phyloP scores from a whole-genome alignment of 768 basidiomycete genomes.

The Lanmaoa rubissima region DNA sequence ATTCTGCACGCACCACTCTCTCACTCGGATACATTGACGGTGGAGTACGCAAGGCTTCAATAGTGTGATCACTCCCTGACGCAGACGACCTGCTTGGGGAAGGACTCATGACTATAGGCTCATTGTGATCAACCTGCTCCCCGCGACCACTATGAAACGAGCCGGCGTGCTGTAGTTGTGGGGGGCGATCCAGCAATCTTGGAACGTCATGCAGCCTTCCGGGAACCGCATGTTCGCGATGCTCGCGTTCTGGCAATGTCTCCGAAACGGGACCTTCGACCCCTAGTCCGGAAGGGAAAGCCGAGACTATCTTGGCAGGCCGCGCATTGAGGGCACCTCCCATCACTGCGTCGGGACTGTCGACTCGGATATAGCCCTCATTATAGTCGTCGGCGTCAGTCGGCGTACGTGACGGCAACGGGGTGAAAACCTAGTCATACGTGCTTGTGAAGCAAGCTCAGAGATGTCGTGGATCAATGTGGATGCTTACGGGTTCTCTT shows the following conservation, averaged over 20 bases:
- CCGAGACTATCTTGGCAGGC: slow-evolving; percentile 23
- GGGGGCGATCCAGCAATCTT: slow-evolving; percentile 25
- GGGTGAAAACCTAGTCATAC: slow-evolving; percentile 29
- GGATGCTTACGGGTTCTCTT: slow-evolving; percentile 30
- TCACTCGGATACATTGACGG: slow-evolving; percentile 20
- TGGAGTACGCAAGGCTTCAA: slow-evolving; percentile 28
- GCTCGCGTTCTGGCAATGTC: slow-evolving; percentile 24
- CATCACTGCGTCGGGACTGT: slow-evolving; percentile 32
- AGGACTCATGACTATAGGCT: slow-evolving; percentile 21
- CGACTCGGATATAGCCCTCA: slow-evolving; percentile 32
- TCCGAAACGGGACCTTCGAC: slow-evolving; percentile 22
- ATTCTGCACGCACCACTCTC: slow-evolving; percentile 24
- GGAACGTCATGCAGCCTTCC: slow-evolving; percentile 21
- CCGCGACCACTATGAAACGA: slow-evolving; percentile 24
- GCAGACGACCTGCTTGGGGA: slow-evolving; percentile 20
- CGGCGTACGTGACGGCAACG: slow-evolving; percentile 32
- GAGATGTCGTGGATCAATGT: not conserved
- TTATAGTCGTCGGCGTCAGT: slow-evolving; percentile 33
- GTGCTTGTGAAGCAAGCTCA: slow-evolving; percentile 9
- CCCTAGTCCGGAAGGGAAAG: slow-evolving; percentile 20
- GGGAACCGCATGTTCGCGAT: slow-evolving; percentile 10
- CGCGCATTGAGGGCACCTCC: slow-evolving; percentile 34
- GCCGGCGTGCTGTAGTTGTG: slow-evolving; percentile 13
- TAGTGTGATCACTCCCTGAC: slow-evolving; percentile 32
- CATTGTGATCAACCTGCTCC: slow-evolving; percentile 15